phyloP scores from a whole-genome alignment of 768 basidiomycete species.

The Pleurotus giganteus region DNA sequence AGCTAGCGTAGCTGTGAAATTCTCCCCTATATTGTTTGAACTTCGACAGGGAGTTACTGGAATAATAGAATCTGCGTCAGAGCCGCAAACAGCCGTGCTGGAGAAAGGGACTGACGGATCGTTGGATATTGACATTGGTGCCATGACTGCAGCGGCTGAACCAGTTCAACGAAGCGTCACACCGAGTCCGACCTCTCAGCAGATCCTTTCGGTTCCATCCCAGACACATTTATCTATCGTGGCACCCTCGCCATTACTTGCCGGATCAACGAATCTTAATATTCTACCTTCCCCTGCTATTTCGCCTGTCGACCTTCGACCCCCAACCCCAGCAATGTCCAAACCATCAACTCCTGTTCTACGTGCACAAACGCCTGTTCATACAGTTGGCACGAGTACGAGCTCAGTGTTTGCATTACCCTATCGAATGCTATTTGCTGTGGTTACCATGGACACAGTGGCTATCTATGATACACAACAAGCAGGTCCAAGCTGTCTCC shows the following conservation, averaged over 20 bases:
- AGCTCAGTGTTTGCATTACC: slow-evolving; percentile 84
- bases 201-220: slow-evolving; percentile 24
- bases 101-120: slow-evolving; percentile 64
- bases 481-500: slow-evolving; percentile 83
- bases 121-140: slow-evolving; percentile 60
- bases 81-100: slow-evolving; percentile 51
- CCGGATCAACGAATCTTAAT: slow-evolving; percentile 16
- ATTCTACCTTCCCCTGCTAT: slow-evolving; percentile 50
- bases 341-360: slow-evolving; percentile 47
- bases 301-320: slow-evolving; percentile 51
- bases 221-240: slow-evolving; percentile 31
- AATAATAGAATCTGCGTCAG: slow-evolving; percentile 34
- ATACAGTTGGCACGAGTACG: slow-evolving; percentile 23
- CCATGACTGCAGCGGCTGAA: slow-evolving; percentile 18
- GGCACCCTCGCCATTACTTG: slow-evolving; percentile 48
- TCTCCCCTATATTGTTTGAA: slow-evolving; percentile 92
- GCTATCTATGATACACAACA: slow-evolving; percentile 98
- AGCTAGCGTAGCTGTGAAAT: slow-evolving; percentile 89
- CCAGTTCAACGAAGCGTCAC: background rate
- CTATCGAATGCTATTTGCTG: slow-evolving; percentile 93
- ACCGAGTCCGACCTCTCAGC: slow-evolving; percentile 30
- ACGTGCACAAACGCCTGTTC: slow-evolving; percentile 24
- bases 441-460: slow-evolving; percentile 95
- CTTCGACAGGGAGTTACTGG: slow-evolving; percentile 59
- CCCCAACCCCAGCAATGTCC: slow-evolving; percentile 61